Evolutionary conservation across 441 rosid genomes (phyloP).

Genomic region (Euphorbia schlechtendalii): DNA sequence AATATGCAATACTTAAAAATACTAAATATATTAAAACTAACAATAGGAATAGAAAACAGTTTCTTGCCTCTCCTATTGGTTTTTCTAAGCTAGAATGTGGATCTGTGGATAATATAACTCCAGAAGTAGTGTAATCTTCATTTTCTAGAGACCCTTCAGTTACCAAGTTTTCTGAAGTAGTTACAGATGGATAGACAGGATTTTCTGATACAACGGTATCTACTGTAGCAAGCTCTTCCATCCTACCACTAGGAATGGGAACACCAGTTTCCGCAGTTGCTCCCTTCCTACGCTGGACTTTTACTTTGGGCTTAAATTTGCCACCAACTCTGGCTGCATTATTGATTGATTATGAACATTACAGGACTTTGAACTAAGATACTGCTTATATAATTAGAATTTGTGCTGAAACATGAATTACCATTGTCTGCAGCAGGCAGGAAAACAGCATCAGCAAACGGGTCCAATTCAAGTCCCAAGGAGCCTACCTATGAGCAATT

Average conservation of each 20-base stretch:
- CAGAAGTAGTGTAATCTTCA: slow-evolving; percentile 5
- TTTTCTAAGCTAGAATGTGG: slow-evolving; percentile 21
- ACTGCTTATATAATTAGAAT: not conserved
- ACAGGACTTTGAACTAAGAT: not conserved
- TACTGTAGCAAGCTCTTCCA: not conserved
- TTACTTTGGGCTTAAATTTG: slow-evolving; percentile 21
- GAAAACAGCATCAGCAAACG: slow-evolving; percentile 11
- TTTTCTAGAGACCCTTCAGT: slow-evolving; percentile 10
- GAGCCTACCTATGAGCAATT: slow-evolving; percentile 16
- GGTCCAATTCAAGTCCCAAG: slow-evolving; percentile 21
- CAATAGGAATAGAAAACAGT: not conserved
- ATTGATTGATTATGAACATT: not conserved
- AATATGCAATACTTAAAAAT: not conserved
- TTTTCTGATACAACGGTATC: slow-evolving; percentile 4
- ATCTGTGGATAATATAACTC: slow-evolving; percentile 3
- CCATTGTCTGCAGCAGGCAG: slow-evolving; percentile 13
- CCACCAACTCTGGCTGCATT: slow-evolving; percentile 19
- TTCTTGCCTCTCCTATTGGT: slow-evolving; percentile 32
- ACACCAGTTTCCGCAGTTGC: slow-evolving; percentile 6
- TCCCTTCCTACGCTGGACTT: slow-evolving; percentile 14
- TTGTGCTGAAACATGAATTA: not conserved
- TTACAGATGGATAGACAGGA: slow-evolving; percentile 9
- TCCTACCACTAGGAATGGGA: not conserved
- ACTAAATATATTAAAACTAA: not conserved
- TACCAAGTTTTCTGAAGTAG: slow-evolving; percentile 9